Evolutionary conservation across 768 basidiomycete genomes (phyloP), one percentile per base, ranked within the genome.

Genomic region (Inosperma sp.): DNA sequence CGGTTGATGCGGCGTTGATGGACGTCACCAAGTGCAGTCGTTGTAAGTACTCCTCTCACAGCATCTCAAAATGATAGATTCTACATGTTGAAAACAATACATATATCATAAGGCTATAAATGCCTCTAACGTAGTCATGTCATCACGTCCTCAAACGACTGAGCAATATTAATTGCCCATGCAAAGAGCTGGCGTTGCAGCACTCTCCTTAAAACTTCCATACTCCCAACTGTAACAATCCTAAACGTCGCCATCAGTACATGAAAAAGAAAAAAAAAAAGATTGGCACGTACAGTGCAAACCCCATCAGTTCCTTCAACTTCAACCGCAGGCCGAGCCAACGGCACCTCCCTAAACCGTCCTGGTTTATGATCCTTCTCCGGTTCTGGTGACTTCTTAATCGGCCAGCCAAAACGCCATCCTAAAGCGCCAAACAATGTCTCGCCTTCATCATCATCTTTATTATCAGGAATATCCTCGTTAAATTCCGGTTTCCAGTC

Each of bases 201-300:
- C 51, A 6, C 30, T 49, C 33, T 60, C 58, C 55, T 53, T 59
- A 48, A 60, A 62, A 10, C 47, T 49, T 26, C 59, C 83, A 61
- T 71, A 87, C 51, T 86, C 81, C 86, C 86, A 88, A 56, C 72
- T 80, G 55, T 74, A 86, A 60, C 86, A 88, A 56, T 88, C 86
- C 84, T 87, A 45, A 17, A 52, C 9, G 25, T 40, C 19, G 33
- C n/a, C 13, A 39, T 53, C 34, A 13, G 25, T n/a, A 17, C 13
- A 37, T 33, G 25, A n/a, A 16, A 39, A 13, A 8, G 37, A 22
- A n/a, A 40, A 21, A 14, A 42, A 48, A 29, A 30, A 33, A 19
- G 13, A n/a, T 34, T 12, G 13, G 41, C 23, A 74, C 81, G 51
- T 57, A 86, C 84, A 49, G 81, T 71, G 59, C 88, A 90, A 54